These are phyloP conservation scores for Penicillium diatomitis DNA, from an alignment of 495 filamentous ascomycete genomes.

Conservation along the genomic window DNA sequence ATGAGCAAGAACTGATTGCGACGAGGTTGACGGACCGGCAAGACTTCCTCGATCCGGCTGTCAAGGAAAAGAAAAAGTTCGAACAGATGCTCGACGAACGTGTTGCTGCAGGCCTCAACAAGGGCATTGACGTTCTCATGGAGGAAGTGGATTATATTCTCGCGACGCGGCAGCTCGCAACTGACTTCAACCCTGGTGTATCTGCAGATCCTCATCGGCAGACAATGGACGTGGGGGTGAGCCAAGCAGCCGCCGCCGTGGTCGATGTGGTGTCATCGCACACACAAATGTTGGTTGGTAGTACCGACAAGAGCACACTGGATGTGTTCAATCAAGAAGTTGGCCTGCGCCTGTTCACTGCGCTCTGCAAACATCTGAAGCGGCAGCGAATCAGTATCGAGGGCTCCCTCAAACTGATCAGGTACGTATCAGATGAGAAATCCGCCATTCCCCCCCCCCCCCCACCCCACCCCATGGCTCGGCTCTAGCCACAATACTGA, in stretches of 20 bases:
- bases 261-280: conserved; percentile 81
- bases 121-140: conserved; percentile 97
- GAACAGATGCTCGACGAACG: conserved; percentile 98
- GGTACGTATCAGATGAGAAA: conserved; percentile 29
- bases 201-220: conserved; percentile 34
- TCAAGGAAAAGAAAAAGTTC: conserved; percentile 93
- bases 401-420: conserved; percentile 85
- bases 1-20: conserved; percentile 82
- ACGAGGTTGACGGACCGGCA: conserved; percentile 79
- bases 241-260: conserved; percentile 63
- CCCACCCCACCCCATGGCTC: neutral
- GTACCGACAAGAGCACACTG: conserved; percentile 92
- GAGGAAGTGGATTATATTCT: conserved; percentile 95
- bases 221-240: conserved; percentile 71
- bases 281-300: conserved; percentile 82
- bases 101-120: conserved; percentile 90
- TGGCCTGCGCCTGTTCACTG: conserved; percentile 80
- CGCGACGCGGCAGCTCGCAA: conserved; percentile 75
- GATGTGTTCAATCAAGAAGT: conserved; percentile 99
- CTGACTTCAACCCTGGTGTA: conserved; percentile 79
- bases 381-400: conserved; percentile 84
- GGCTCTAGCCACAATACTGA: conserved; percentile 4
- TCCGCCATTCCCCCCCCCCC: neutral
- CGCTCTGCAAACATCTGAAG: conserved; percentile 93
- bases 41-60: conserved; percentile 87